Conservation (phyloP, 2,329 filamentous ascomycete genomes). For the Stemphylium beticola region DNA sequence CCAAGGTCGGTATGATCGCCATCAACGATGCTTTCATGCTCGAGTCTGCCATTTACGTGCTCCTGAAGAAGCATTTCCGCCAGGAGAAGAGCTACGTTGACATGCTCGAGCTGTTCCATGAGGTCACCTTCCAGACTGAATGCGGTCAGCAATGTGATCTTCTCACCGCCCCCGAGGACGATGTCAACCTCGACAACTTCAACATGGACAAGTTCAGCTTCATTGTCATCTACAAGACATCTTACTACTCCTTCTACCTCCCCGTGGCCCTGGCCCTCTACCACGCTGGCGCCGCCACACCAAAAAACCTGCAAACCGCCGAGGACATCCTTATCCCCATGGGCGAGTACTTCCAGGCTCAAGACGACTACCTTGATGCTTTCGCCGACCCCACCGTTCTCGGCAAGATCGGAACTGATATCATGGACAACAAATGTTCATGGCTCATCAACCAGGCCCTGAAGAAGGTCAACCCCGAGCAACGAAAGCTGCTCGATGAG, state of each 20-base stretch:
- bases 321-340: conserved; percentile 94
- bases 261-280: conserved; percentile 90
- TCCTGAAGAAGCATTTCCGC: conserved; percentile 94
- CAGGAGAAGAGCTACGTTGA: conserved; percentile 87
- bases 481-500: conserved; percentile 84
- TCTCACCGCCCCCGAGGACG: conserved; percentile 92
- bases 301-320: conserved; percentile 85
- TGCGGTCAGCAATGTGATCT: conserved; percentile 93
- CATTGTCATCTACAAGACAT: conserved; percentile 99
- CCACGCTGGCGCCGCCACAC: conserved; percentile 82
- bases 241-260: conserved; percentile 99
- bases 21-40: conserved; percentile 99
- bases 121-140: conserved; percentile 91
- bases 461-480: conserved; percentile 77
- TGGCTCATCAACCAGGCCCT: conserved; percentile 98
- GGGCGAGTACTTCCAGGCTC: conserved; percentile 98
- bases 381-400: conserved; percentile 91
- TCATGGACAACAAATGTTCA: conserved; percentile 99
- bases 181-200: conserved; percentile 93
- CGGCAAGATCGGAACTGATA: conserved; percentile 98
- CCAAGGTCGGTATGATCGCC: conserved; percentile 89
- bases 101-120: conserved; percentile 94
- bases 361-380: conserved; percentile 99
- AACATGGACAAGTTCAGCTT: conserved; percentile 93
- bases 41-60: conserved; percentile 85